Evolutionary conservation across 192 early-diverging fungal species (phyloP), one percentile per base, ranked within the genome.

Genomic region (Umbelopsis sp.): DNA sequence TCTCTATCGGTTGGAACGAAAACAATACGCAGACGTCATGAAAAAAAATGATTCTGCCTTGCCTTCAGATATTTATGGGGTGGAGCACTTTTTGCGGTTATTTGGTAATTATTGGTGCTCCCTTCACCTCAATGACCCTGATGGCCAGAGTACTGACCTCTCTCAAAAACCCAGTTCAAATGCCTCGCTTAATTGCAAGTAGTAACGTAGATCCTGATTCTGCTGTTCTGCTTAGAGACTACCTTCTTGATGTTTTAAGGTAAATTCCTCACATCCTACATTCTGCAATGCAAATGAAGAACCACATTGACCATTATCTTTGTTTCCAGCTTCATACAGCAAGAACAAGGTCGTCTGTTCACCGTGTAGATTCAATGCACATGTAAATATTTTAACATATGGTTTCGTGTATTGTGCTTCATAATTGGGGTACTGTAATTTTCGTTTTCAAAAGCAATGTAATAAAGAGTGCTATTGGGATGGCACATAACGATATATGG

Each of bases 1-100:
- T 20, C 84, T 99, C 1, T 99, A 99, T 82, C 90, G 95, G 50
- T 94, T 95, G 67, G 98, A 99, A 80, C 87, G 96, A 50, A 89
- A 92, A 71, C 98, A 99, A 80, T 97, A 93, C 80, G 90, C 92
- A 22, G 87, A 96, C 38, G 80, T 92, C 34, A 21, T 74, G n/a
- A 77, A 83, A 41, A 91, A 93, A 71, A 77, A 84, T 65, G 86
- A 90, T 73, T 82, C 88, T 44, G 94, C 86, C 76, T 75, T 84
- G 8, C 87, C 92, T 76, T 88, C 88, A 20, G 95, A 96, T 32
- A 85, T 98, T 31, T 99, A 99, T 77, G 98, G 98, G 4, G 90
- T 91, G 12, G 97, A 99, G 78, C 98, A 99, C 77, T 84, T 99
- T 14, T 80, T 99, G 67, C 82, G 98, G 8, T 82, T 99, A 38